phyloP scores from a whole-genome alignment of 2,329 filamentous ascomycete species.

The Aspergillus fijiensis region DNA sequence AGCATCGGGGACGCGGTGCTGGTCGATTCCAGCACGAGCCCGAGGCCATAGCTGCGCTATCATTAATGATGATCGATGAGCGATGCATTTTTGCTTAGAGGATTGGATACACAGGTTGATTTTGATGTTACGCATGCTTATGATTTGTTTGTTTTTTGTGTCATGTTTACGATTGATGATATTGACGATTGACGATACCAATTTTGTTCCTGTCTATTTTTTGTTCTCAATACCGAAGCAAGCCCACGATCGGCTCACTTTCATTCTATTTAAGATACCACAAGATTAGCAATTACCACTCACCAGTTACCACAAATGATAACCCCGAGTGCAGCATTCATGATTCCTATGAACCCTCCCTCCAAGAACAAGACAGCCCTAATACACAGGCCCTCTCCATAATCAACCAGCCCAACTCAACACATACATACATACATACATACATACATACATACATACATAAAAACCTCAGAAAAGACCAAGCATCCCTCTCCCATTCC shows the following conservation, averaged over 20 bases:
- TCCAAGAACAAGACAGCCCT: no score
- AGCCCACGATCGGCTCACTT: not conserved
- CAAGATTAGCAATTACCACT: not conserved
- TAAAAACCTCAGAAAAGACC: no score
- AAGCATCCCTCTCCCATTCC: no score
- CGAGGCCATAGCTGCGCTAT: not conserved
- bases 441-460: no score
- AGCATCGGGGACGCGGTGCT: constrained; percentile 46
- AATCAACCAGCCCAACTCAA: no score
- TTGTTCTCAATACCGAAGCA: not conserved
- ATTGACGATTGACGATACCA: constrained; percentile 13
- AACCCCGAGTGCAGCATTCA: no score
- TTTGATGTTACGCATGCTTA: not conserved
- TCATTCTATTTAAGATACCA: not conserved
- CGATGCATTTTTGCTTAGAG: not conserved
- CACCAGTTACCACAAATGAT: not conserved
- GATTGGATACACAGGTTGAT: not conserved
- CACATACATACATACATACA: no score
- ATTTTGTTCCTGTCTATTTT: constrained; percentile 6
- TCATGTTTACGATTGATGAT: not conserved
- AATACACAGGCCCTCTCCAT: no score
- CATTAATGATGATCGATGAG: not conserved
- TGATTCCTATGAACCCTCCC: no score
- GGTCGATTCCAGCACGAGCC: constrained; percentile 22
- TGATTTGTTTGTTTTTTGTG: no score